phyloP scores from a whole-genome alignment of 495 filamentous ascomycete genomes.

The Annulohypoxylon maeteangense region DNA sequence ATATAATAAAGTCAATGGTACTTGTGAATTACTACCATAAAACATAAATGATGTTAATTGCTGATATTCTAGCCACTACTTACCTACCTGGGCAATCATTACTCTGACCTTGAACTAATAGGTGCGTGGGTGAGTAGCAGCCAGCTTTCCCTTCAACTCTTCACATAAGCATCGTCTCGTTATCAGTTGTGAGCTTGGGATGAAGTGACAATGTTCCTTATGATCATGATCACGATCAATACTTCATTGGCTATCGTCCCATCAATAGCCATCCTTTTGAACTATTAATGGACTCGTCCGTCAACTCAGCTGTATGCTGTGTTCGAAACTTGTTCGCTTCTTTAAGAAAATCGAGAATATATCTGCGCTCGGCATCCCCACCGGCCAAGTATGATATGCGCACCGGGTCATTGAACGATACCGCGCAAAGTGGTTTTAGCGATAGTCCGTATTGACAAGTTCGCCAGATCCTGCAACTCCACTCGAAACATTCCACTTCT shows the following conservation, averaged over 20 bases:
- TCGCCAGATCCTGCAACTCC: conserved; percentile 14
- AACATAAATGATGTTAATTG: no score
- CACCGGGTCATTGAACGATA: conserved; percentile 16
- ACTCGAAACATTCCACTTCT: conserved; percentile 21
- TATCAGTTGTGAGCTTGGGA: neutral
- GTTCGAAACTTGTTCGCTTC: conserved; percentile 15
- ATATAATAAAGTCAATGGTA: neutral
- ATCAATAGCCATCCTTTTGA: conserved; percentile 4
- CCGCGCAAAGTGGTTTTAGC: conserved; percentile 22
- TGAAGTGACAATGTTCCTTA: neutral
- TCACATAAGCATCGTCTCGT: no score
- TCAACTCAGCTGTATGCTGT: neutral
- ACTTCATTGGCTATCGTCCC: conserved; percentile 1
- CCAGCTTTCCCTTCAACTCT: no score
- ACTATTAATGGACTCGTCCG: conserved; percentile 4
- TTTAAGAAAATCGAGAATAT: conserved; percentile 12
- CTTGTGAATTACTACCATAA: neutral
- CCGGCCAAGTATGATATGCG: conserved; percentile 20
- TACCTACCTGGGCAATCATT: no score
- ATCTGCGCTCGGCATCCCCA: neutral
- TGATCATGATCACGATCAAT: neutral
- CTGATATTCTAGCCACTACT: no score
- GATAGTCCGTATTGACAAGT: conserved; percentile 19
- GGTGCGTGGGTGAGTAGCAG: no score
- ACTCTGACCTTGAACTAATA: no score